A percentile compares a stretch with the other conserved stretches of the same genome.
Conservation (phyloP, 2,329 filamentous ascomycete species). For the Apiospora rasikravindrae region DNA sequence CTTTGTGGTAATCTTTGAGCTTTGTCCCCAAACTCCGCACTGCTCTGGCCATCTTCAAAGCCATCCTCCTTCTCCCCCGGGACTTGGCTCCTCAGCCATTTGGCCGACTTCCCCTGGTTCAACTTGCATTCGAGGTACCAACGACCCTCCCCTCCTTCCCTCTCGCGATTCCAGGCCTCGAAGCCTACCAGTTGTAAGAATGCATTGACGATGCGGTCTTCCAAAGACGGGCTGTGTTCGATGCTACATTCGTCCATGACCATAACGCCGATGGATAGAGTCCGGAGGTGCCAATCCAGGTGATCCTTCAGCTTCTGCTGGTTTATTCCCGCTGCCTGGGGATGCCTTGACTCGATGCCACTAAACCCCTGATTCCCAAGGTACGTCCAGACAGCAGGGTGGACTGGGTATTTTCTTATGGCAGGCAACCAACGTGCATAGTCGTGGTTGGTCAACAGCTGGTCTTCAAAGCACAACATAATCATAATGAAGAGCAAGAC, state of each 20-base stretch:
- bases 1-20: background rate
- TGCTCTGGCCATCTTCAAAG: background rate
- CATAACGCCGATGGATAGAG: background rate
- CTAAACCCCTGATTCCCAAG: background rate
- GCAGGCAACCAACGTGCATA: constrained; percentile 1
- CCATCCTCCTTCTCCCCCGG: background rate
- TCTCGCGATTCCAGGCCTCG: constrained; percentile 8
- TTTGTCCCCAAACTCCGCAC: too few relatives aligned
- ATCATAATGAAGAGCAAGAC: background rate
- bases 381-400: background rate
- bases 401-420: background rate
- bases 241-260: background rate
- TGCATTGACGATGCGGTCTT: background rate
- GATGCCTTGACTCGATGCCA: background rate
- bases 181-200: background rate
- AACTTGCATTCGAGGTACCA: background rate
- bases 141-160: background rate
- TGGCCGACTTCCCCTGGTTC: constrained; percentile 5
- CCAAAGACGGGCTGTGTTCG: background rate
- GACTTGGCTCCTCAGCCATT: background rate
- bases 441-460: background rate
- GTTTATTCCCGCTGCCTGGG: background rate
- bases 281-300: background rate
- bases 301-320: background rate
- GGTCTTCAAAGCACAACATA: background rate